Percentiles rank a stretch among this genome's conserved stretches.
phyloP scores from a whole-genome alignment of 257 asterid genomes.

The Craterostigma plantagineum region DNA sequence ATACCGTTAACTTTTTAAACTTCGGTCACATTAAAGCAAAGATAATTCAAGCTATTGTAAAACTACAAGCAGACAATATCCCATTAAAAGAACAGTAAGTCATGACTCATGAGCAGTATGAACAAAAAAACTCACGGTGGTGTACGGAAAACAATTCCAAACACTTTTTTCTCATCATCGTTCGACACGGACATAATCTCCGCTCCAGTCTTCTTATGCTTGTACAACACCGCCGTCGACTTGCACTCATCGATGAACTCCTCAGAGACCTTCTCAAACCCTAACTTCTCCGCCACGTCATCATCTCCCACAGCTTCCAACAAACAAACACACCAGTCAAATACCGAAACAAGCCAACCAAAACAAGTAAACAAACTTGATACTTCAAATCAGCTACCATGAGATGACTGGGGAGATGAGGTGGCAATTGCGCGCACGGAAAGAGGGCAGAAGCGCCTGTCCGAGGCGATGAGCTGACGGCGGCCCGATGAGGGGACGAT shows the following conservation, averaged over 20 bases:
- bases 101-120: too few relatives aligned
- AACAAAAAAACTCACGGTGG: slow-evolving; percentile 71
- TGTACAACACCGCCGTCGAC: slow-evolving; percentile 73
- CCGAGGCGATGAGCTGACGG: slow-evolving; percentile 2
- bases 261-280: slow-evolving; percentile 78
- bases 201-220: slow-evolving; percentile 94
- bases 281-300: slow-evolving; percentile 69
- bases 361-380: neutral
- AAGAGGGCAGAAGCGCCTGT: slow-evolving; percentile 26
- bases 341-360: neutral
- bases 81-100: neutral
- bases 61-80: too few relatives aligned
- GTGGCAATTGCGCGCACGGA: slow-evolving; percentile 62
- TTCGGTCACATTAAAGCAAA: too few relatives aligned
- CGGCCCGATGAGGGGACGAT: slow-evolving; percentile 21
- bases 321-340: neutral
- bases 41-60: too few relatives aligned
- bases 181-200: slow-evolving; percentile 86
- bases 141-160: slow-evolving; percentile 84
- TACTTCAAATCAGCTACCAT: slow-evolving; percentile 16
- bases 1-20: too few relatives aligned
- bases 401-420: slow-evolving; percentile 36
- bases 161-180: slow-evolving; percentile 92
- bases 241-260: slow-evolving; percentile 91
- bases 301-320: slow-evolving; percentile 42